phyloP scores from a whole-genome alignment of 441 rosid genomes.

The Adansonia grandidieri region DNA sequence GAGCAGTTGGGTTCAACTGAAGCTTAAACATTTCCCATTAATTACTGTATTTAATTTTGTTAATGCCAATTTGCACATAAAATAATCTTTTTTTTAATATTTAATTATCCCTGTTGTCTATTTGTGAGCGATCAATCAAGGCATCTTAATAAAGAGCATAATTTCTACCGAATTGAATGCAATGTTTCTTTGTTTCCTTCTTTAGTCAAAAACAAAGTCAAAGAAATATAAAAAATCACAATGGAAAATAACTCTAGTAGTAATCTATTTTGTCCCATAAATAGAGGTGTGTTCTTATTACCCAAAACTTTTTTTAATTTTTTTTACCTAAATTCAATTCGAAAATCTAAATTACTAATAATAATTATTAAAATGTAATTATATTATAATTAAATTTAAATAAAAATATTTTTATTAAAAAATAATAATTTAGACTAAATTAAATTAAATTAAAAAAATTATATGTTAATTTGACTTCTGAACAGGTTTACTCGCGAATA shows the following conservation, averaged over 20 bases:
- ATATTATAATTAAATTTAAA: too few species aligned
- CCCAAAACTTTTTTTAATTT: too few species aligned
- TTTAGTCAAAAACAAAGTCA: neutral
- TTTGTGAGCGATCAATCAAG: constrained; percentile 22
- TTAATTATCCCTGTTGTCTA: constrained; percentile 34
- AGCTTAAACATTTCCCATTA: constrained; percentile 25
- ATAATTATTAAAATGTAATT: too few species aligned
- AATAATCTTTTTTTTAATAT: constrained; percentile 3
- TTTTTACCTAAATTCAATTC: too few species aligned
- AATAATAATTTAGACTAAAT: too few species aligned
- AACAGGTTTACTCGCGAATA: neutral
- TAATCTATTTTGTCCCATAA: neutral
- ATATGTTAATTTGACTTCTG: too few species aligned
- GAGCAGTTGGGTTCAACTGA: constrained; percentile 18
- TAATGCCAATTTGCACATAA: constrained; percentile 35
- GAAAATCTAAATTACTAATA: too few species aligned
- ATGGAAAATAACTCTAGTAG: too few species aligned
- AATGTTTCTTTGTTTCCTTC: constrained; percentile 14
- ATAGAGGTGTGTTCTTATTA: too few species aligned
- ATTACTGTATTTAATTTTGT: neutral
- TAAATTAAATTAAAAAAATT: too few species aligned
- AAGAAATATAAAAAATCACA: neutral
- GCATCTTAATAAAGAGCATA: constrained; percentile 44
- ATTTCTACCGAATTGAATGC: constrained; percentile 22
- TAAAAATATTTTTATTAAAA: too few species aligned